Evolutionary conservation across 768 basidiomycete genomes (phyloP).

Genomic region (Sporobolomyces pararoseus): DNA sequence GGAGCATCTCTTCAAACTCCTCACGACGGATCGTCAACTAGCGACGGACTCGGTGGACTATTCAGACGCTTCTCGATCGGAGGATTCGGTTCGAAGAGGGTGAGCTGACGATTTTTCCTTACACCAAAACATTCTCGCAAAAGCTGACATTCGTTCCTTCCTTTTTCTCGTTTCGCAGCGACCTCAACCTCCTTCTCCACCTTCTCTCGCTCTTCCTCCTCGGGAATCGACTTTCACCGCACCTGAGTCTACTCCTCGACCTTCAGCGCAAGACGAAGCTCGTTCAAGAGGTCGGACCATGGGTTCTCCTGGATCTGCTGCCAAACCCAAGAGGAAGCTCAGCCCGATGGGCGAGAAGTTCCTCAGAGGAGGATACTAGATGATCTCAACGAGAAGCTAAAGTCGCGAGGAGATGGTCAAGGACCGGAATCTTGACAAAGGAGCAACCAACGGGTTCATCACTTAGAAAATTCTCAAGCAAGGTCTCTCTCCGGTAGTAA

Average conservation of each 20-base stretch:
- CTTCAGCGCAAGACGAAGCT: neutral
- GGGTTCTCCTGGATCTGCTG: neutral
- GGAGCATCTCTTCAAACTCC: constrained; percentile 32
- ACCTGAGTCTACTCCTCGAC: neutral
- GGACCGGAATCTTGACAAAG: too few species aligned
- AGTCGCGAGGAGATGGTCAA: too few species aligned
- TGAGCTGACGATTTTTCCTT: constrained; percentile 13
- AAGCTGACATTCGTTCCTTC: neutral
- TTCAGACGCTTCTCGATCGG: constrained; percentile 32
- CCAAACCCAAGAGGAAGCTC: constrained; percentile 24
- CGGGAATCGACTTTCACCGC: neutral
- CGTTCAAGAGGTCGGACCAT: neutral
- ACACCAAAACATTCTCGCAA: neutral
- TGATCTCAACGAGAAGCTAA: neutral
- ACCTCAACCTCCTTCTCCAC: constrained; percentile 12
- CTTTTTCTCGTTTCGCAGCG: neutral
- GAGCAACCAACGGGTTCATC: too few species aligned
- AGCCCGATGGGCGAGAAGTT: constrained; percentile 37
- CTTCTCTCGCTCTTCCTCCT: constrained; percentile 16
- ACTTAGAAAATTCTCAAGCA: too few species aligned
- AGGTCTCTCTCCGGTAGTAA: too few species aligned
- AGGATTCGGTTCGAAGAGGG: constrained; percentile 30
- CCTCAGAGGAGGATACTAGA: constrained; percentile 32
- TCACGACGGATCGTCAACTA: neutral
- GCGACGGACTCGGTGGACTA: constrained; percentile 22